Evolutionary conservation across 164 flowering plant species (phyloP), one percentile per base, ranked within the genome.

Genomic region (Warburgia ugandensis): DNA sequence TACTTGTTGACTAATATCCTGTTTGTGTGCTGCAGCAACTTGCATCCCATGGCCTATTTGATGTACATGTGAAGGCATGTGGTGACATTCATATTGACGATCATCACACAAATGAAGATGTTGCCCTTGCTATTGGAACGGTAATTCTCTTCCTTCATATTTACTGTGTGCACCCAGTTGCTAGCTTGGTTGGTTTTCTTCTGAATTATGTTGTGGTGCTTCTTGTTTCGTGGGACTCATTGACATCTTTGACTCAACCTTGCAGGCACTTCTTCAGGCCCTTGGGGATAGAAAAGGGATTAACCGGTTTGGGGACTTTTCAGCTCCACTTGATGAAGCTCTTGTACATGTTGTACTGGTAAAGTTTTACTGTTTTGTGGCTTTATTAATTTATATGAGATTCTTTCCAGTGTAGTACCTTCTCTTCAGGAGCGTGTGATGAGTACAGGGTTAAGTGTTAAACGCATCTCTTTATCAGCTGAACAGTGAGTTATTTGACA

Each of bases 311-410:
- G 99, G 99, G 17, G 89, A 94, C 69, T 94, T 89, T 58, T 74
- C 96, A 12, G 99, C 96, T 60, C 99, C 99, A 32, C 84, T 89
- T 29, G 99, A 94, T 70, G 97, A 94, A 73, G 89, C 99, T 41
- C 63, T 86, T 23, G 63, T 94, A 51, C 96, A 89, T 61, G 99
- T 92, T 63, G 47, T 86, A 32, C 70, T 94, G 96, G 99, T 89
- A 76, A 55, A 61, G 20, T 58, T 7, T 13, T 29, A 36, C 39
- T 17, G n/a, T 2, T 11, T 11, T 36, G 39, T 11, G 11, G 11
- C n/a, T 36, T 7, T 11, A 36, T 14, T 20, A 37, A 7, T 20
- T 14, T 37, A 14, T 37, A 37, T 3, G 41, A 37, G 2, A 20
- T 37, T 10, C 17, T 37, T 1, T 37, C 2, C 17, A 37, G n/a